phyloP scores from a whole-genome alignment of 495 filamentous ascomycete genomes.

The Bathelium albidoporum region DNA sequence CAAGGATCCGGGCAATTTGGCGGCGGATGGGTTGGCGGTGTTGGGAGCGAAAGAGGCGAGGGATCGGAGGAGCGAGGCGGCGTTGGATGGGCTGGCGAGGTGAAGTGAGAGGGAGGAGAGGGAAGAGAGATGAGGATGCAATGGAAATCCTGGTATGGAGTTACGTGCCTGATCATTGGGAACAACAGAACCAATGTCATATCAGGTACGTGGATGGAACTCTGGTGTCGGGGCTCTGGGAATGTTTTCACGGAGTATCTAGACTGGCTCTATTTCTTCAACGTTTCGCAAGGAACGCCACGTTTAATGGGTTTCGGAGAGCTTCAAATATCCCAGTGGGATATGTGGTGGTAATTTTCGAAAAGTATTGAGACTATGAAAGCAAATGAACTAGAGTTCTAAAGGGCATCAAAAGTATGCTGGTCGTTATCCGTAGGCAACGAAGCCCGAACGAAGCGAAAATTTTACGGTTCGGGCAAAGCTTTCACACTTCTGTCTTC shows the following conservation, averaged over 20 bases:
- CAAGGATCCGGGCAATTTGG: slow-evolving; percentile 58
- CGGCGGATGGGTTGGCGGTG: slow-evolving; percentile 73
- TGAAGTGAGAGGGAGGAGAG: too few relatives aligned
- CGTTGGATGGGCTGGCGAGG: neutral
- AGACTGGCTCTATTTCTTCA: neutral
- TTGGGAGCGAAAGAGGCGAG: slow-evolving; percentile 34
- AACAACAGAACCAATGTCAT: too few relatives aligned
- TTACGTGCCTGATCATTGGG: too few relatives aligned
- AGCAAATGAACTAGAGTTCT: neutral
- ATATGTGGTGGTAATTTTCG: neutral
- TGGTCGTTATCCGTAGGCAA: neutral
- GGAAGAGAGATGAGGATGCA: neutral
- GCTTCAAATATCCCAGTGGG: neutral
- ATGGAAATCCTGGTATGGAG: too few relatives aligned
- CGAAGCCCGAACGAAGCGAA: neutral
- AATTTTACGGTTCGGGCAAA: too few relatives aligned
- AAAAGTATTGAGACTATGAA: neutral
- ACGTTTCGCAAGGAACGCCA: neutral
- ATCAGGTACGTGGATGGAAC: too few relatives aligned
- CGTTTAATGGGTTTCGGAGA: neutral
- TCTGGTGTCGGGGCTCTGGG: too few relatives aligned
- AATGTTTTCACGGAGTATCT: too few relatives aligned
- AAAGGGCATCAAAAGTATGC: neutral
- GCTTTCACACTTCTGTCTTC: too few relatives aligned
- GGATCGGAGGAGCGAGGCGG: slow-evolving; percentile 11